Conservation (phyloP, 768 basidiomycete genomes). For the Crepidotus variabilis region DNA sequence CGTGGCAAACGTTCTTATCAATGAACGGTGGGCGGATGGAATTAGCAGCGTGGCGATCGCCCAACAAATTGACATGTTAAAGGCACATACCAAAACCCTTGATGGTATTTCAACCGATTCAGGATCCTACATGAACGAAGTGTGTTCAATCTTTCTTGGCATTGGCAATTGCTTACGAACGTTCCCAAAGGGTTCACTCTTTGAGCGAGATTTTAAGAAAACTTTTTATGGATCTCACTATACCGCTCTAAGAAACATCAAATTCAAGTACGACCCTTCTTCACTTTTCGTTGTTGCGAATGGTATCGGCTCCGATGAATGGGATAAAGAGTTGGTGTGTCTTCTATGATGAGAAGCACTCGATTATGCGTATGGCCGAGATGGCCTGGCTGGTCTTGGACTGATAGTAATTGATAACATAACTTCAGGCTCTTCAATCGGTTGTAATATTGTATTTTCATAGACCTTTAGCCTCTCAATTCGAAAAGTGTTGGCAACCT, state of each 20-base stretch:
- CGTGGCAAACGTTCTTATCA: slow-evolving; percentile 23
- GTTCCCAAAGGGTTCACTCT: slow-evolving; percentile 38
- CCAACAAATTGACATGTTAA: slow-evolving; percentile 13
- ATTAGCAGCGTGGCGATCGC: slow-evolving; percentile 17
- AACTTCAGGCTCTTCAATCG: too few species aligned
- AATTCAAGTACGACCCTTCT: slow-evolving; percentile 40
- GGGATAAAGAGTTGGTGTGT: background rate
- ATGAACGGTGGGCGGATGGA: slow-evolving; percentile 26
- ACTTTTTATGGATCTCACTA: slow-evolving; percentile 48
- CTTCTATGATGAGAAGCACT: too few species aligned
- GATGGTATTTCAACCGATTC: slow-evolving; percentile 27
- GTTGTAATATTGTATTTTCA: too few species aligned
- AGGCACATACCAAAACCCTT: slow-evolving; percentile 17
- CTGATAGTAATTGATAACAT: too few species aligned
- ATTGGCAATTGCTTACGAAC: too few species aligned
- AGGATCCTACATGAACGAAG: slow-evolving; percentile 50
- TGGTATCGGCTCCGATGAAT: slow-evolving; percentile 31
- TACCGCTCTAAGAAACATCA: slow-evolving; percentile 34
- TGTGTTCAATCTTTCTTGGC: slow-evolving; percentile 10
- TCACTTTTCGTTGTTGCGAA: slow-evolving; percentile 40
- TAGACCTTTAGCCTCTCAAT: too few species aligned
- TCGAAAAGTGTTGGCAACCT: too few species aligned
- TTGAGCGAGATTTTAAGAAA: slow-evolving; percentile 36
- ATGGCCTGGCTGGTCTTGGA: too few species aligned
- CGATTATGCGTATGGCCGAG: too few species aligned